phyloP scores from a whole-genome alignment of 2,329 filamentous ascomycete genomes.

The Colletotrichum tabaci region DNA sequence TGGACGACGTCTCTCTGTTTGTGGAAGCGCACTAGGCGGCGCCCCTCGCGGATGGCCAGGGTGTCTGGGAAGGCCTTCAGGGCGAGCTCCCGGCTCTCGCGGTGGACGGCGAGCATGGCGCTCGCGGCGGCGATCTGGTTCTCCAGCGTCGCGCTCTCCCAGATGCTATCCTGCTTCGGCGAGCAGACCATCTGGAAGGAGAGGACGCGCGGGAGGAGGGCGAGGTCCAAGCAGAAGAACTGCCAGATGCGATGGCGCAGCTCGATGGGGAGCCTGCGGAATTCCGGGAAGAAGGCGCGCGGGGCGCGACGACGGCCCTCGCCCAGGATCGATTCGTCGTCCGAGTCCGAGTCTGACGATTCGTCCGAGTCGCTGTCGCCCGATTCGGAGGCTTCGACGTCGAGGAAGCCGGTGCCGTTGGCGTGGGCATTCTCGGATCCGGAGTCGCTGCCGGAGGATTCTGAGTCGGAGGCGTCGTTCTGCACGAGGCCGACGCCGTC shows the following conservation, averaged over 20 bases:
- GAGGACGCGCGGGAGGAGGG: slow-evolving; percentile 48
- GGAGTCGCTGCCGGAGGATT: slow-evolving; percentile 18
- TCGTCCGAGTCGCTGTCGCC: slow-evolving; percentile 48
- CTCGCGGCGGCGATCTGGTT: slow-evolving; percentile 44
- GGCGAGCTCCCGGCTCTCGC: slow-evolving; percentile 54
- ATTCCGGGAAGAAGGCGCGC: slow-evolving; percentile 45
- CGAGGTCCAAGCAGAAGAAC: slow-evolving; percentile 50
- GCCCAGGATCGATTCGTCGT: slow-evolving; percentile 23
- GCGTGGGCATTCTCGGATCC: slow-evolving; percentile 15
- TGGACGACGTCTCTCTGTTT: slow-evolving; percentile 50
- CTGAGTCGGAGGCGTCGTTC: slow-evolving; percentile 34
- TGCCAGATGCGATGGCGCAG: slow-evolving; percentile 53
- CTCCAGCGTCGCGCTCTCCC: slow-evolving; percentile 40
- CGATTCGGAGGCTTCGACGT: slow-evolving; percentile 38
- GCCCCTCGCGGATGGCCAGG: slow-evolving; percentile 48
- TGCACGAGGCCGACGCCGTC: slow-evolving; percentile 37
- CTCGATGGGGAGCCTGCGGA: slow-evolving; percentile 52
- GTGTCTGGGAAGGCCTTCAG: slow-evolving; percentile 51
- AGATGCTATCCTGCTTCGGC: slow-evolving; percentile 27
- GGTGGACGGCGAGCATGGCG: slow-evolving; percentile 51
- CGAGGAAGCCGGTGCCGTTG: slow-evolving; percentile 27
- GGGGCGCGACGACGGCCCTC: background rate
- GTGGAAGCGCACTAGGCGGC: slow-evolving; percentile 50
- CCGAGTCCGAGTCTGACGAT: slow-evolving; percentile 44
- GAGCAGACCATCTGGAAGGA: slow-evolving; percentile 45